Base-by-base conservation (phyloP, 441 rosid species). In the Corymbia citriodora region DNA sequence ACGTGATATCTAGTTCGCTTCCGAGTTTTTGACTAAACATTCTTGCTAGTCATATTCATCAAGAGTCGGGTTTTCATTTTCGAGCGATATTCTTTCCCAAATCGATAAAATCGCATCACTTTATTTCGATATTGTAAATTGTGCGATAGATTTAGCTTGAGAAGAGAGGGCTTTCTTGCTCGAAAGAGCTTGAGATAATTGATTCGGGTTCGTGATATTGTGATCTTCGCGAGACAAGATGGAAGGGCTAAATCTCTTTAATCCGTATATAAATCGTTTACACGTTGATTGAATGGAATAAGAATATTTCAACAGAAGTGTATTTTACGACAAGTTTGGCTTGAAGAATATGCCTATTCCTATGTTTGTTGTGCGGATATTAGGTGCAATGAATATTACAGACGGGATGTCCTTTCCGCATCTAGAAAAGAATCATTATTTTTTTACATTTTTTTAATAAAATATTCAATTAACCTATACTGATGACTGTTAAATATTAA, bases 11-110 rank as follows among this genome's bases (percentile, higher is more conserved):
- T 3, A 63, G n/a, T 63, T 63, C 33, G 29, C 14, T 63, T 27
- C 3, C 70, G 31, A 63, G 17, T 1, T 45, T 45, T 3, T 17
- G 17, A 23, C 12, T 21, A 23, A 7, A 74, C 52, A 11, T 74
- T 3, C 5, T 74, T 74, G 1, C 40, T 40, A 0, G 2, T 40
- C 50, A 74, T 74, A 0, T 33, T 70, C 48, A 18, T 33, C 2
- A 1, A 4, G 16, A 40, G 50, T 21, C 4, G 50, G 8, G 13
- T 3, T 21, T 40, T 74, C 27, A 0, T 21, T 74, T 9, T 11
- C 0, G 6, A 11, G 48, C 17, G 1, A 23, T 21, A 14, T 40
- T 40, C 10, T 40, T 21, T 7, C 45, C 45, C 27, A 40, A 40
- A 74, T 74, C 49, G 13, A 40, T 10, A 17, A 3, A 40, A 21